Evolutionary conservation across 2,329 filamentous ascomycete species (phyloP).

Genomic region (Fusarium begoniae): DNA sequence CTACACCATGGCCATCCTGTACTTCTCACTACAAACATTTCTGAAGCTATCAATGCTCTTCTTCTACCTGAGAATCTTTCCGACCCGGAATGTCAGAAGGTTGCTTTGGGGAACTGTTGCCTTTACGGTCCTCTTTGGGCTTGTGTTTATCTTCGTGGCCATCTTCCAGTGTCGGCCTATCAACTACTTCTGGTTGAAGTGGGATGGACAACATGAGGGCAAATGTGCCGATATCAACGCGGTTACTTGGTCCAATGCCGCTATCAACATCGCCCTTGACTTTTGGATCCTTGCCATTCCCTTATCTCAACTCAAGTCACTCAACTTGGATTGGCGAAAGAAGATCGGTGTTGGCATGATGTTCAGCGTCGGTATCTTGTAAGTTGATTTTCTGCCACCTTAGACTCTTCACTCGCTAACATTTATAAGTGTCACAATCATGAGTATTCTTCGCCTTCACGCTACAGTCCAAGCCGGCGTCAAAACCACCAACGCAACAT

Average conservation of each 20-base stretch:
- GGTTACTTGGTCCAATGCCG: constrained; percentile 61
- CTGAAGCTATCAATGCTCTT: constrained; percentile 62
- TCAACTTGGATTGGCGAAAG: constrained; percentile 58
- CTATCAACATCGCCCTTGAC: constrained; percentile 62
- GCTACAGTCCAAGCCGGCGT: constrained; percentile 46
- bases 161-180: constrained; percentile 63
- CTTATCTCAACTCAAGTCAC: constrained; percentile 52
- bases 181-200: constrained; percentile 61
- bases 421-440: constrained; percentile 46
- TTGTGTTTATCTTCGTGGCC: constrained; percentile 53
- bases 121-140: constrained; percentile 51
- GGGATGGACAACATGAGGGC: constrained; percentile 59
- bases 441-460: constrained; percentile 50
- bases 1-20: constrained; percentile 55
- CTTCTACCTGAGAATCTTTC: constrained; percentile 67
- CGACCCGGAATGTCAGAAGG: constrained; percentile 48
- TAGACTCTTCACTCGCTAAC: neutral
- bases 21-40: constrained; percentile 57
- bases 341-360: constrained; percentile 60
- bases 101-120: constrained; percentile 55
- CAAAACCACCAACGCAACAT: constrained; percentile 46
- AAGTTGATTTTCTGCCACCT: constrained; percentile 24
- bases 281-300: constrained; percentile 62
- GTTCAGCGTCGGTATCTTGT: constrained; percentile 61
- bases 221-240: constrained; percentile 60